Conservation (phyloP, 306 rosid genomes). For the Trifolium subterraneum region DNA sequence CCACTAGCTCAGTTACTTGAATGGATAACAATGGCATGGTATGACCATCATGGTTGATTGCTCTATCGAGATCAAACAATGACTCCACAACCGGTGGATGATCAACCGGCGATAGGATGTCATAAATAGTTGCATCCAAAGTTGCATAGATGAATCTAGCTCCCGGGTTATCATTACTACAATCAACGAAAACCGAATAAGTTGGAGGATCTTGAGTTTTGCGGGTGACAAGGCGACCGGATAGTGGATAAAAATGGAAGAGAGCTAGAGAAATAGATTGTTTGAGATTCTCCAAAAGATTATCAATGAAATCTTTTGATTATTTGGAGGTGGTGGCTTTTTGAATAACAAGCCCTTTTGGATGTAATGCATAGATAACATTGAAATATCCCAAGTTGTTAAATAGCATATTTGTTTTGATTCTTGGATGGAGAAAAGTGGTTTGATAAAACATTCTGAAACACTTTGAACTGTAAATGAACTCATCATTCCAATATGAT, state of each 20-base stretch:
- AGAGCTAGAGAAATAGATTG: constrained; percentile 60
- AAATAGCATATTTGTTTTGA: constrained; percentile 40
- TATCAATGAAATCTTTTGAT: constrained; percentile 15
- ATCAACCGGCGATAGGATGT: constrained; percentile 58
- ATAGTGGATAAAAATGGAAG: constrained; percentile 65
- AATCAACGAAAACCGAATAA: constrained; percentile 49
- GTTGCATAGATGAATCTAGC: constrained; percentile 59
- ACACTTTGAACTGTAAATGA: neutral
- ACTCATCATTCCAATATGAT: constrained; percentile 6
- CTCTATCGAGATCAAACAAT: constrained; percentile 61
- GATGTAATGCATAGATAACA: neutral
- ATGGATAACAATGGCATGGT: constrained; percentile 53
- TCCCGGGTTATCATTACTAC: constrained; percentile 44
- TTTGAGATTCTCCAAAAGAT: constrained; percentile 51
- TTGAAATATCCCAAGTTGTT: constrained; percentile 32
- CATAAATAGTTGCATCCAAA: constrained; percentile 46
- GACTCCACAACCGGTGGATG: constrained; percentile 56
- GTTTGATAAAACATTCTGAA: constrained; percentile 53
- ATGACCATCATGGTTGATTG: constrained; percentile 67
- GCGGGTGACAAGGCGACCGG: constrained; percentile 55
- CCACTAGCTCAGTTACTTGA: constrained; percentile 60
- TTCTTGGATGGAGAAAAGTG: neutral
- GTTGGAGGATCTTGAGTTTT: constrained; percentile 42
- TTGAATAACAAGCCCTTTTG: constrained; percentile 50
- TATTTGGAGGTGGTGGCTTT: constrained; percentile 41